Evolutionary conservation across 2,329 filamentous ascomycete genomes (phyloP), one percentile per base, ranked within the genome.

Genomic region (Torrubiella hemipterigena): DNA sequence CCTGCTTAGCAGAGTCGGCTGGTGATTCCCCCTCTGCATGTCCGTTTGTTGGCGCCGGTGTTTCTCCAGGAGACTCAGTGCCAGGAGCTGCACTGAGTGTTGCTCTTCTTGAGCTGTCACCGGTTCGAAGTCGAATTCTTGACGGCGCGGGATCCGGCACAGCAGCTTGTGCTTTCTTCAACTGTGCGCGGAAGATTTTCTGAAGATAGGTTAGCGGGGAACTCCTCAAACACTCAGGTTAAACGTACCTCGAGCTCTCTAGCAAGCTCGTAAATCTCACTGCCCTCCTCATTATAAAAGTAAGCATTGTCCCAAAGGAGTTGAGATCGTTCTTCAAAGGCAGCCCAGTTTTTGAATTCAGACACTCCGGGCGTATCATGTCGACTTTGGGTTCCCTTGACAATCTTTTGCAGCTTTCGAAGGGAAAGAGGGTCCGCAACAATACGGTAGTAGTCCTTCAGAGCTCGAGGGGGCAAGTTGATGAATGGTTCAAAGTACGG

Each of bases 241-340:
- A 10, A n/a, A 44, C 45, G 29, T 59, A 84, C 83, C 72, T 93
- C 78, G 6, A 95, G 70, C 37, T 91, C 77, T 29, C 77, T 72
- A 1, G 85, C 84, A 38, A 91, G 63, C 15, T 72, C 65, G 40
- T 77, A 84, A 31, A 94, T 87, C 12, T 85, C 80, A 47, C 87
- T 94, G 4, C 80, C 82, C 48, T 94, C 86, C 52, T 94, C 84
- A 43, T 95, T 95, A 62, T 89, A 95, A 36, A 79, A 79, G 46
- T 77, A 81, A 0, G 86, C 85, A 53, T 95, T 95, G 29, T 69
- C 70, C 87, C 87, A 95, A 26, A 95, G 76, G 31, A 83, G 67
- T 45, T 77, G 81, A 10, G 83, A 68, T 46, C 82, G 81, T 32
- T 86, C 77, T 50, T 85, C 84, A 42, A 94, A 84, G 1, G 76